Percentiles rank a stretch among this genome's conserved stretches.
phyloP scores from a whole-genome alignment of 83 land plant genomes.

The Diphasiastrum complanatum region DNA sequence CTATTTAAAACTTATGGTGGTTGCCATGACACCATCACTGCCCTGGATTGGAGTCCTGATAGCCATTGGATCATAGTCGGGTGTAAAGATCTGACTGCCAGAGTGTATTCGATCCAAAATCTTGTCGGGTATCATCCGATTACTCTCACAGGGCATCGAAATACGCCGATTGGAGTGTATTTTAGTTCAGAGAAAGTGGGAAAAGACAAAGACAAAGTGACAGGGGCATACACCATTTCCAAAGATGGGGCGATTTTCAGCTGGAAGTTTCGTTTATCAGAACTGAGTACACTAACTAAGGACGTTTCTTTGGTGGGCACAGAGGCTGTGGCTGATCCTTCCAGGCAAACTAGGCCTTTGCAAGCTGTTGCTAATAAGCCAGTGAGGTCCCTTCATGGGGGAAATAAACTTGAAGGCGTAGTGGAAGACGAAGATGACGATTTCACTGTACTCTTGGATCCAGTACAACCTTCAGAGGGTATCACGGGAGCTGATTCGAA shows the following conservation, averaged over 20 bases:
- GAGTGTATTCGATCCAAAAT: slow-evolving; percentile 38
- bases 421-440: too few species aligned
- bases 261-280: slow-evolving; percentile 41
- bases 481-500: too few species aligned
- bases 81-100: slow-evolving; percentile 67
- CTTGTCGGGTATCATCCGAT: slow-evolving; percentile 34
- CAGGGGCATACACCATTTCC: slow-evolving; percentile 52
- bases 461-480: too few species aligned
- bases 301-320: too few species aligned
- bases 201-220: slow-evolving; percentile 6
- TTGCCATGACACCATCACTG: slow-evolving; percentile 47
- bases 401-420: too few species aligned
- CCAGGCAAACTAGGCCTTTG: too few species aligned
- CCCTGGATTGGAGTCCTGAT: slow-evolving; percentile 75
- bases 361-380: too few species aligned
- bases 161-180: slow-evolving; percentile 54
- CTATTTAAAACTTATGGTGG: slow-evolving; percentile 53
- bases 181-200: slow-evolving; percentile 41
- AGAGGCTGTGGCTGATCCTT: slow-evolving; percentile 1
- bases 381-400: too few species aligned
- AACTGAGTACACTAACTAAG: too few species aligned
- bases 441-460: too few species aligned
- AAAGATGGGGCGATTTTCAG: slow-evolving; percentile 64
- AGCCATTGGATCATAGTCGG: slow-evolving; percentile 63
- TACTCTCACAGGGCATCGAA: slow-evolving; percentile 65